Conservation (phyloP, 2,329 filamentous ascomycete species). For the Ilyonectria robusta region DNA sequence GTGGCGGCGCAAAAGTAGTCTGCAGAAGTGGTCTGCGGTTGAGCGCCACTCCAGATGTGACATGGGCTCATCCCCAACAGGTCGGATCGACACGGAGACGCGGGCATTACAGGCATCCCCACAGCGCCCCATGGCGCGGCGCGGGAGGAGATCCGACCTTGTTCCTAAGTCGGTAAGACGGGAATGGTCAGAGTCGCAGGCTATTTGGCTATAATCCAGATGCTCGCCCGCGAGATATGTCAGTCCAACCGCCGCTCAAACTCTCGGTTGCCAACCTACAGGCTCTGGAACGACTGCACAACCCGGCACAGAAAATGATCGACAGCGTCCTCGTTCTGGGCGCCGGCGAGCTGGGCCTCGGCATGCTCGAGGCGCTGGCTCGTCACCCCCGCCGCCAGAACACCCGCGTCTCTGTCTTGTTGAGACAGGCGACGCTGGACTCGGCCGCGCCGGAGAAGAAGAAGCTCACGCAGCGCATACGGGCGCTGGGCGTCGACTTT, state of each 20-base stretch:
- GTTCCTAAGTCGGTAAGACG: slow-evolving; percentile 24
- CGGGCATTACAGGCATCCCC: slow-evolving; percentile 1
- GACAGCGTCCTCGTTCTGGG: slow-evolving; percentile 71
- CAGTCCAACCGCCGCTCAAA: slow-evolving; percentile 39
- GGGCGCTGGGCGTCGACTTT: slow-evolving; percentile 56
- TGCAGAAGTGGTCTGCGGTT: slow-evolving; percentile 19
- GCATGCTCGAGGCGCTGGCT: slow-evolving; percentile 67
- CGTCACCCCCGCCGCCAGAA: slow-evolving; percentile 58
- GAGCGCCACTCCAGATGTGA: slow-evolving; percentile 37
- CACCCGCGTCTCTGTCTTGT: slow-evolving; percentile 63
- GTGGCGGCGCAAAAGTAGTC: slow-evolving; percentile 2
- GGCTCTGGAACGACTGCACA: slow-evolving; percentile 45
- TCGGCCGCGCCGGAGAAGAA: slow-evolving; percentile 56
- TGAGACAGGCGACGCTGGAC: slow-evolving; percentile 64
- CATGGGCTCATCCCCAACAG: slow-evolving; percentile 38
- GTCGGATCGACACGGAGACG: slow-evolving; percentile 24
- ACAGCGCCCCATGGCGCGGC: slow-evolving; percentile 2
- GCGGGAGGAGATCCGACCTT: slow-evolving; percentile 6
- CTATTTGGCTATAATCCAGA: slow-evolving; percentile 37
- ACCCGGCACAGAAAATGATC: slow-evolving; percentile 41
- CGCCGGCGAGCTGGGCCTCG: slow-evolving; percentile 75
- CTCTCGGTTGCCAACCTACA: slow-evolving; percentile 46
- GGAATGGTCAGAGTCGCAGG: slow-evolving; percentile 18
- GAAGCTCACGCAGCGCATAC: slow-evolving; percentile 52
- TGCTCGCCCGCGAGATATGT: slow-evolving; percentile 32